Percentiles rank a stretch among this genome's conserved stretches.
phyloP scores from a whole-genome alignment of 2,329 filamentous ascomycete species.

The Claviceps africana region DNA sequence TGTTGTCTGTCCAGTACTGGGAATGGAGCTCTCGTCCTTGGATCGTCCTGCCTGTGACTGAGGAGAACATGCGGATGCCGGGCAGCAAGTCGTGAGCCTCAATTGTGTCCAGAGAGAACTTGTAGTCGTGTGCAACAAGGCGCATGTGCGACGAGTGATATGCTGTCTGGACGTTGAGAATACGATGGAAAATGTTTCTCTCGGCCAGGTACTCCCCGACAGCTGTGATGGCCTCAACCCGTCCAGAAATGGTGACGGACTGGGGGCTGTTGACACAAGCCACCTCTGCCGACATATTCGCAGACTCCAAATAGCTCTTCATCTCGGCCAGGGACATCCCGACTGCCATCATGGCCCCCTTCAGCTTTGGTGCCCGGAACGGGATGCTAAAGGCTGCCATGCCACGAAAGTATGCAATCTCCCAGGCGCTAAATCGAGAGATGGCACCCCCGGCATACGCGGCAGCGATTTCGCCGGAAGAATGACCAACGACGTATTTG shows the following conservation, averaged over 20 bases:
- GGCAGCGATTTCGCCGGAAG: constrained; percentile 33
- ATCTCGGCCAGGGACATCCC: constrained; percentile 18
- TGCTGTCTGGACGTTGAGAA: constrained; percentile 24
- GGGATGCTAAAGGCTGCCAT: constrained; percentile 18
- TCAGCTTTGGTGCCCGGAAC: constrained; percentile 13
- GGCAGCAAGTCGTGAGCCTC: constrained; percentile 6
- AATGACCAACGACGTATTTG: constrained; percentile 27
- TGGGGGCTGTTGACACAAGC: constrained; percentile 31
- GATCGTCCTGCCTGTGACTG: constrained; percentile 21
- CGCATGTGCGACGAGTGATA: constrained; percentile 34
- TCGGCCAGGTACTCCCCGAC: constrained; percentile 19
- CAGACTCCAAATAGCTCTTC: constrained; percentile 13
- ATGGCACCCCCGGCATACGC: constrained; percentile 26
- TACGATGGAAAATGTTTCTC: constrained; percentile 19
- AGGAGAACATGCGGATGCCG: constrained; percentile 25
- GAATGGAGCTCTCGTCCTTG: constrained; percentile 15
- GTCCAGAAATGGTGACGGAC: constrained; percentile 31
- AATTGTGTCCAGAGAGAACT: constrained; percentile 13
- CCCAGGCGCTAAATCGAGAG: constrained; percentile 24
- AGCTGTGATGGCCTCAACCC: constrained; percentile 15
- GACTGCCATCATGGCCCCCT: constrained; percentile 29
- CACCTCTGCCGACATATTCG: constrained; percentile 16
- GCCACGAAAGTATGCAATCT: constrained; percentile 28
- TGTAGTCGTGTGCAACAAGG: constrained; percentile 23
- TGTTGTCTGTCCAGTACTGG: constrained; percentile 32